A percentile compares a stretch with the other conserved stretches of the same genome.
These are phyloP conservation scores for Penicillium steckii DNA, from an alignment of 495 filamentous ascomycete species.

Conservation along the genomic window DNA sequence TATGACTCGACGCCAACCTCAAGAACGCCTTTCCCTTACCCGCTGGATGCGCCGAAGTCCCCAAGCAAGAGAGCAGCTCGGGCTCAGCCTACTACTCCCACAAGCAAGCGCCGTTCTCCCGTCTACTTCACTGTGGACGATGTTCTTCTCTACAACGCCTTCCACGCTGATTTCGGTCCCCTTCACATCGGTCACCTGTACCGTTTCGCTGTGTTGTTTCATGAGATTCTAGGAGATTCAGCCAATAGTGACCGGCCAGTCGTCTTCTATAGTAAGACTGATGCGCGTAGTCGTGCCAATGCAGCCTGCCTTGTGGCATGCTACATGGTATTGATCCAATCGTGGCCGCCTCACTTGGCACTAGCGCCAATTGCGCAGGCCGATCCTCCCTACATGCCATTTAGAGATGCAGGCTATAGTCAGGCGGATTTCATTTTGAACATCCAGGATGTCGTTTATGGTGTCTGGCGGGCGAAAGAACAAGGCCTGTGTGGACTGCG, in stretches of 20 bases:
- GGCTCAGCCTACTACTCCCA: constrained; percentile 55
- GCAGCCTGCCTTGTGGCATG: constrained; percentile 93
- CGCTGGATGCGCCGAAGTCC: constrained; percentile 56
- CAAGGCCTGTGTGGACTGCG: constrained; percentile 82
- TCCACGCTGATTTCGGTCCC: constrained; percentile 97
- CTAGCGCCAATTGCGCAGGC: constrained; percentile 93
- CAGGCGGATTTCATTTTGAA: constrained; percentile 95
- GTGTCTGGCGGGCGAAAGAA: constrained; percentile 98
- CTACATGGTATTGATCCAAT: constrained; percentile 98
- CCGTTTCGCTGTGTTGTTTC: constrained; percentile 89
- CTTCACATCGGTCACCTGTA: constrained; percentile 97
- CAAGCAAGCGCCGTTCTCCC: constrained; percentile 57
- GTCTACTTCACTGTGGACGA: constrained; percentile 97
- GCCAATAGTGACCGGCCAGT: constrained; percentile 80
- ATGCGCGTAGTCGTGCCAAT: constrained; percentile 93
- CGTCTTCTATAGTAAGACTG: constrained; percentile 91
- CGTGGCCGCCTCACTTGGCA: constrained; percentile 97
- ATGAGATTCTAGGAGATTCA: constrained; percentile 88
- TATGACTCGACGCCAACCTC: constrained; percentile 80
- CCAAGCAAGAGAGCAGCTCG: constrained; percentile 76
- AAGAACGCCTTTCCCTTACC: constrained; percentile 85
- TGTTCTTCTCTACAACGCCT: constrained; percentile 91
- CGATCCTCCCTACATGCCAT: constrained; percentile 96
- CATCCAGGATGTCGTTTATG: constrained; percentile 96
- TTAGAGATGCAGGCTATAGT: constrained; percentile 96